A percentile compares a stretch with the other conserved stretches of the same genome.
These are phyloP conservation scores for Neoascochyta sp. DNA, from an alignment of 2,329 filamentous ascomycete genomes.

Conservation along the genomic window DNA sequence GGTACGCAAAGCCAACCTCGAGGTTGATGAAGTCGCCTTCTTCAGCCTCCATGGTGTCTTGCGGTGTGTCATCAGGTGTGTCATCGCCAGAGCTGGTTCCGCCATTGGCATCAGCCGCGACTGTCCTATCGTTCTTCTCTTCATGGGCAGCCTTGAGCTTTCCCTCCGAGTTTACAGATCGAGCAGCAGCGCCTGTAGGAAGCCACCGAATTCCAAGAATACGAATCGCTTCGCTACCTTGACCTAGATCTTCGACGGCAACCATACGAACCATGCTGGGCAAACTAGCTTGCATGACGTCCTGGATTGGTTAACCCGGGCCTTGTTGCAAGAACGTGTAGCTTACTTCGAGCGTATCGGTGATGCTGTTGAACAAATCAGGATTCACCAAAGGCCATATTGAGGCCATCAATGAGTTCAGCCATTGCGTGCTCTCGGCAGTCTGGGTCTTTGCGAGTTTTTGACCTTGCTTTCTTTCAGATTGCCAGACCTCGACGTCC, in stretches of 20 bases:
- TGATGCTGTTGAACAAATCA: constrained; percentile 65
- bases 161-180: constrained; percentile 58
- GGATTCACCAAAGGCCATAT: constrained; percentile 75
- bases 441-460: constrained; percentile 45
- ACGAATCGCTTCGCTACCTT: constrained; percentile 67
- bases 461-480: constrained; percentile 54
- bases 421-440: constrained; percentile 67
- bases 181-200: constrained; percentile 64
- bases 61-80: constrained; percentile 33
- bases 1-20: constrained; percentile 71
- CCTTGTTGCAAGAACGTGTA: not conserved
- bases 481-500: constrained; percentile 67
- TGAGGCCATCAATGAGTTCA: constrained; percentile 64
- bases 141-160: constrained; percentile 50
- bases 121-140: constrained; percentile 50
- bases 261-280: constrained; percentile 70
- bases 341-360: constrained; percentile 61
- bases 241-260: constrained; percentile 70
- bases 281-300: constrained; percentile 75
- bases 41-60: constrained; percentile 62
- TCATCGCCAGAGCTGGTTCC: constrained; percentile 29
- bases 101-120: constrained; percentile 44
- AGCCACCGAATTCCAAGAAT: constrained; percentile 71
- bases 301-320: constrained; percentile 36
- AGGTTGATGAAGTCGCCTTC: constrained; percentile 76